Evolutionary conservation across 352 stramenopile genomes (phyloP), one percentile per base, ranked within the genome.

Genomic region (Pythium phragmiticola): DNA sequence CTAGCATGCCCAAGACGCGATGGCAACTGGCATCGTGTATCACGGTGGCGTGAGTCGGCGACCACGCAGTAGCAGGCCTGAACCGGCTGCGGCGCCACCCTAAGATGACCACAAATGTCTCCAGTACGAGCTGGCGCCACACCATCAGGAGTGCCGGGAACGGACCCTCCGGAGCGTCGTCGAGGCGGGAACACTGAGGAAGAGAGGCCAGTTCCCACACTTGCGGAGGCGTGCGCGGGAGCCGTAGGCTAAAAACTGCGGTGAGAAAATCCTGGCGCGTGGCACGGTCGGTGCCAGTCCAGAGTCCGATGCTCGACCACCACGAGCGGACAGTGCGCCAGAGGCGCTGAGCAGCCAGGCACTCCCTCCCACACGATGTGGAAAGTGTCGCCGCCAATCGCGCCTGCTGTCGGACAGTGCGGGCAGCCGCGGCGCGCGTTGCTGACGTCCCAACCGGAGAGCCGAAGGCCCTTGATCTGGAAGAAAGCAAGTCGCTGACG

Each of bases 321-420:
- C 48, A 51, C 9, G 34, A 26, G 3, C 58, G 47, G 4, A 52
- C 47, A 0, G 17, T 21, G 23, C 23, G 5, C 58, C 58, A 65
- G 7, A 65, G 26, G 4, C 34, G 58, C 7, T 58, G 47, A 3
- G 58, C 47, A 4, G 58, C 13, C 0, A 36, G 58, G 37, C 48
- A 65, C 1, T 23, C 19, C 58, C 59, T n/a, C n/a, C n/a, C n/a
- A 66, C 46, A 60, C 41, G 34, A 66, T 66, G 50, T 66, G 59
- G 33, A 48, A 54, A 0, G 46, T 54, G 7, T 13, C 14, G 2
- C 59, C 59, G 7, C 59, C 41, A 2, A 11, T 16, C 0, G 33
- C 7, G 2, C 46, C 48, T 13, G 9, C 2, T 12, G 7, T 9
- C 1, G 30, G 14, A 17, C 58, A 65, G 19, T 60, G 49, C 14